Evolutionary conservation across 352 stramenopile species (phyloP), one percentile per base, ranked within the genome.

Genomic region (Phytopythium delawarense): DNA sequence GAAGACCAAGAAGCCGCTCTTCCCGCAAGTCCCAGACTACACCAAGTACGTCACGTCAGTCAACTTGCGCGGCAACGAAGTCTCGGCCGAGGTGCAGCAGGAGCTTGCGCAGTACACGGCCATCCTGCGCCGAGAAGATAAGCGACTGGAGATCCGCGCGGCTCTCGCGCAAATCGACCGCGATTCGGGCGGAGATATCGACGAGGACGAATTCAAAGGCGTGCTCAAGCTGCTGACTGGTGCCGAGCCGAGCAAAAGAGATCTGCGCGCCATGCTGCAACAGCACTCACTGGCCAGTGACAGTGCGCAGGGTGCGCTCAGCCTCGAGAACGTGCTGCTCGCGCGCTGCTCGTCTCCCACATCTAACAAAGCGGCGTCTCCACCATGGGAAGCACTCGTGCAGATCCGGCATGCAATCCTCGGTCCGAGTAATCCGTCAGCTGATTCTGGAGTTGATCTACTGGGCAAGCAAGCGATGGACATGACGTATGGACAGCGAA

Each of bases 141-240:
- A 92, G 52, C 64, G 84, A 23, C 66, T 94, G 7, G 84, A 94
- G 54, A 94, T 94, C 56, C 82, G 84, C 28, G 71, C 72, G 21
- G 80, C 83, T 2, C 60, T 94, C 5, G 72, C 72, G n/a, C 84
- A 87, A n/a, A 80, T 93, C 56, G 84, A 92, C 52, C 76, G 79
- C 12, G 89, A 89, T 42, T 70, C 25, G 3, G 60, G 68, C 0
- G 84, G 81, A 13, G 61, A 70, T 16, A 76, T 94, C 13, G 86
- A 92, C 49, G 82, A 92, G 51, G 81, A 91, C 40, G 84, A 94
- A 39, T 87, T 91, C 51, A 89, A 82, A 55, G 73, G 74, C 2
- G 81, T 91, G n/a, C 57, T 93, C 12, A 94, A 93, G 61, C 70
- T 94, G 3, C 49, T 91, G n/a, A 89, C 78, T 4, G 71, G 81